Evolutionary conservation across 106 monocot species (phyloP), one percentile per base, ranked within the genome.

Genomic region (Dendrobium huoshanense): DNA sequence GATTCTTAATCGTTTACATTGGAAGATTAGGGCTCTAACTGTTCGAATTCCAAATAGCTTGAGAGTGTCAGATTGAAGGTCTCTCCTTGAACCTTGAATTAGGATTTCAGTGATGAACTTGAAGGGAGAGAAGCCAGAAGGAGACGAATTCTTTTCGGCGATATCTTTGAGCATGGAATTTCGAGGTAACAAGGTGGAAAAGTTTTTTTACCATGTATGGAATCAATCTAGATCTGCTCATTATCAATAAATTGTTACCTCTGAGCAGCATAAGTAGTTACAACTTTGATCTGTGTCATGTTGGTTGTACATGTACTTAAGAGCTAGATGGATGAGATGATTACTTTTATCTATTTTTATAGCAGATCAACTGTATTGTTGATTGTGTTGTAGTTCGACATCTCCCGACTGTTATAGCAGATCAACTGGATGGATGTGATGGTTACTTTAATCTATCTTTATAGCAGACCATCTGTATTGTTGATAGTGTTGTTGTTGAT

Each of bases 91-190:
- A 48, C 74, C 45, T 76, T 15, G 48, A 45, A 48, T 67, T 49
- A 77, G 81, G 84, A 67, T 88, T 80, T 64, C 75, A 33, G 83
- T 37, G 75, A 91, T 93, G 93, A 81, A 81, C 17, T 89, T 89
- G 61, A 82, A 73, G 82, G 91, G 85, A 19, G 73, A 84, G 80
- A 86, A 86, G 83, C 61, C 87, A 9, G 70, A 85, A 55, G 79
- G 84, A 3, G 88, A 88, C 13, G 96, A 92, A 9, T 88, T 94
- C 67, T 91, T 94, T 80, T 87, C 92, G n/a, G 54, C 87, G 68
- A 55, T 92, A 75, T 77, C 87, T 31, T 81, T 84, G 17, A 67
- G 83, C 58, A 42, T 95, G 33, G 65, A 72, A 80, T 92, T 74
- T 78, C 92, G 83, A 89, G 88, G 94, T 1, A 91, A 29, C 29